These are phyloP conservation scores for Sedum album DNA, from an alignment of 164 flowering plant species.

Conservation along the genomic window DNA sequence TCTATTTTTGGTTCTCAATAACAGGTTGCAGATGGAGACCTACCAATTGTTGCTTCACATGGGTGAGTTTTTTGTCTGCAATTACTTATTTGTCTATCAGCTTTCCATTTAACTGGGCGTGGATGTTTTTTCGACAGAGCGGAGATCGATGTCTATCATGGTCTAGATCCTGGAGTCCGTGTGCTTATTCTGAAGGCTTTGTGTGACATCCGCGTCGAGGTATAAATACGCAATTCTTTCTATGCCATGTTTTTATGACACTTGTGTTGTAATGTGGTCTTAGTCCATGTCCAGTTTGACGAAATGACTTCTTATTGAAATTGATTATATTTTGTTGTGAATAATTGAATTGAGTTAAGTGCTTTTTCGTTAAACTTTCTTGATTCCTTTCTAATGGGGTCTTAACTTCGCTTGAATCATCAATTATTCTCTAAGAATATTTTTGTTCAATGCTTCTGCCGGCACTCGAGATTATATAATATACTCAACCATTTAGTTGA, in stretches of 20 bases:
- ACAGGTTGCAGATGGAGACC: conserved; percentile 96
- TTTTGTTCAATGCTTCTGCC: neutral
- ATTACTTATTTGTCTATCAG: conserved; percentile 4
- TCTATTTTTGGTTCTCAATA: neutral
- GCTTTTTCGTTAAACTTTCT: neutral
- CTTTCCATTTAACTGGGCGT: conserved; percentile 13
- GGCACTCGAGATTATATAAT: neutral
- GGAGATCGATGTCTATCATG: conserved; percentile 67
- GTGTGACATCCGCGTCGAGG: conserved; percentile 99
- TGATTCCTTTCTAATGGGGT: neutral
- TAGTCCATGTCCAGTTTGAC: conserved; percentile 1
- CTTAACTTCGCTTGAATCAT: neutral
- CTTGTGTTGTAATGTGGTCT: neutral
- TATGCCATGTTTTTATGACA: neutral
- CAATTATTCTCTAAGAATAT: no score
- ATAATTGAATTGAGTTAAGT: neutral
- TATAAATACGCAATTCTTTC: conserved; percentile 18
- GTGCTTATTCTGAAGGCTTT: conserved; percentile 86
- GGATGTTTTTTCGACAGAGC: conserved; percentile 32
- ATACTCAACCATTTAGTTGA: no score
- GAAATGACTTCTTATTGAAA: neutral
- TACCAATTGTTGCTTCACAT: conserved; percentile 92
- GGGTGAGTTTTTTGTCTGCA: conserved; percentile 54
- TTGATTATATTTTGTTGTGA: neutral
- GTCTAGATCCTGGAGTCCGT: conserved; percentile 83